Conservation (phyloP, 116 monocot species). For the Iris pallida region DNA sequence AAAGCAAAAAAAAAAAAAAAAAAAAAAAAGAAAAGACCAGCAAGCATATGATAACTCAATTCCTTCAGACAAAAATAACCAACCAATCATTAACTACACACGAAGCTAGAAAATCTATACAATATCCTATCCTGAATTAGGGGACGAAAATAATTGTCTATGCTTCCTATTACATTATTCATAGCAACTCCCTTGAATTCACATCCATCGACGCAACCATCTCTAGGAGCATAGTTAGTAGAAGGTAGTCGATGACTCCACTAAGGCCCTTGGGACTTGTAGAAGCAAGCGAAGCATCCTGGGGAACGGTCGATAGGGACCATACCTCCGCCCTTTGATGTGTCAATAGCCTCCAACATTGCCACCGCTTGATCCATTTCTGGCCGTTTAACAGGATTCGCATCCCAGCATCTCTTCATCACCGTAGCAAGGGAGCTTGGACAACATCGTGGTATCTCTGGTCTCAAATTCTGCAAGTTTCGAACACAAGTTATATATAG, state of each 20-base stretch:
- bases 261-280: constrained; percentile 60
- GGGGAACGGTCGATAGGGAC: constrained; percentile 62
- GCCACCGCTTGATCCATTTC: constrained; percentile 86
- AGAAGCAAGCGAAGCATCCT: constrained; percentile 63
- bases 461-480: constrained; percentile 84
- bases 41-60: neutral
- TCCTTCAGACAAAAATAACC: neutral
- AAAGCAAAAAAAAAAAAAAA: too few relatives aligned
- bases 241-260: neutral
- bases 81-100: neutral
- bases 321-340: constrained; percentile 87
- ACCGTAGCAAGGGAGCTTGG: constrained; percentile 74
- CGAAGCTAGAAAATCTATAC: too few relatives aligned
- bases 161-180: too few relatives aligned
- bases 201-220: too few relatives aligned
- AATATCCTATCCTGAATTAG: too few relatives aligned
- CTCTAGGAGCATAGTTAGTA: too few relatives aligned
- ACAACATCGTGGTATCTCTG: constrained; percentile 86
- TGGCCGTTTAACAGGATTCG: constrained; percentile 71
- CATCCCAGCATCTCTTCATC: constrained; percentile 97
- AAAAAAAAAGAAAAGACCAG: too few relatives aligned
- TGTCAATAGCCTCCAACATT: constrained; percentile 88
- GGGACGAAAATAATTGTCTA: too few relatives aligned
- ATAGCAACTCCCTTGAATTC: too few relatives aligned
- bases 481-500: neutral